Percentiles rank a stretch among this genome's conserved stretches.
phyloP scores from a whole-genome alignment of 441 rosid genomes.

The Macaranga tanarius region DNA sequence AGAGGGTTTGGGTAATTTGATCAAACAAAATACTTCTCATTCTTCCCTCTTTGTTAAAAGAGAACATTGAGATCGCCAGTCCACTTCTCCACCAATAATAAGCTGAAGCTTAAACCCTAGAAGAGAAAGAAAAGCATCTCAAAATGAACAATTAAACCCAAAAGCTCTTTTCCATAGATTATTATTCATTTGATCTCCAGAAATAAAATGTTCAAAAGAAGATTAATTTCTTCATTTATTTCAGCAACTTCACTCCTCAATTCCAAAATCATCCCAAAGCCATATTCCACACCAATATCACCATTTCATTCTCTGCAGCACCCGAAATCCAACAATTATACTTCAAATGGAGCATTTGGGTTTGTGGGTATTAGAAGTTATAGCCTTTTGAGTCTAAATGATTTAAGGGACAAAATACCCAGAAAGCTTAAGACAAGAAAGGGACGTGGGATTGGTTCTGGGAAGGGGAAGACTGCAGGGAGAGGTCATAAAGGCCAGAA shows the following conservation, averaged over 20 bases:
- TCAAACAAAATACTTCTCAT: too few relatives aligned
- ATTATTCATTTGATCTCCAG: background rate
- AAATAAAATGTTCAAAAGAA: conserved; percentile 18
- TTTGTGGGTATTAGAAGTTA: conserved; percentile 47
- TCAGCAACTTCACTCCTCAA: conserved; percentile 15
- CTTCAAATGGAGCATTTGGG: conserved; percentile 14
- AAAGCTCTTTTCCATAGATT: background rate
- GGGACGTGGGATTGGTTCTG: conserved; percentile 95
- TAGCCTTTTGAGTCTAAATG: conserved; percentile 77
- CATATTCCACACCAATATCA: conserved; percentile 20
- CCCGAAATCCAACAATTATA: conserved; percentile 9
- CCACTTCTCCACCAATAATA: too few relatives aligned
- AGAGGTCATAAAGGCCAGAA: conserved; percentile 95
- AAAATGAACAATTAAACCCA: background rate
- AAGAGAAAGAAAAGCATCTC: background rate
- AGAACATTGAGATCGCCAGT: too few relatives aligned
- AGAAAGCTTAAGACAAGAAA: conserved; percentile 90
- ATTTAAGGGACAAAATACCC: conserved; percentile 76
- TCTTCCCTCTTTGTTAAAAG: too few relatives aligned
- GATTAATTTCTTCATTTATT: conserved; percentile 11
- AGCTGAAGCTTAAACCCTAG: too few relatives aligned
- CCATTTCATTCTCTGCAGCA: conserved; percentile 26
- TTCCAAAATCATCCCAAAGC: conserved; percentile 13
- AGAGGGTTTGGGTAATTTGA: too few relatives aligned
- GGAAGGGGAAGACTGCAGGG: conserved; percentile 92